phyloP scores from a whole-genome alignment of 352 stramenopile genomes.

The Thalassiosira mediterranea region DNA sequence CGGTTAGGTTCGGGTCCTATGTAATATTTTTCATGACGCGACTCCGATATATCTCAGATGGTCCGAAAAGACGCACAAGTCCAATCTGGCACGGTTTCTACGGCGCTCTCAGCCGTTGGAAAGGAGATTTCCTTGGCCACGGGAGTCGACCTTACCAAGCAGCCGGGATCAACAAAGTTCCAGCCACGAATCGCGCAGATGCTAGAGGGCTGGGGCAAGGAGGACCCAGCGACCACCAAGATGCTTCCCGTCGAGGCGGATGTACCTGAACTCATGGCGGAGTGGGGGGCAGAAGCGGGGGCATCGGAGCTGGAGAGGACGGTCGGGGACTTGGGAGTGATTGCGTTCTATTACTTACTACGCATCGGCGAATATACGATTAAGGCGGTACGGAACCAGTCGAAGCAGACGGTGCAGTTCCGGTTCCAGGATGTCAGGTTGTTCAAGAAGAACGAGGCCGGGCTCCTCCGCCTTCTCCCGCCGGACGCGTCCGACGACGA shows the following conservation, averaged over 20 bases:
- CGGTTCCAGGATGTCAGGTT: slow-evolving; percentile 18
- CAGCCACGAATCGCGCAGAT: not conserved
- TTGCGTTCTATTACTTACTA: slow-evolving; percentile 46
- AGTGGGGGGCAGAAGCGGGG: not conserved
- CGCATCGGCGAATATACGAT: too few species aligned
- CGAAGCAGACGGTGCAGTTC: slow-evolving; percentile 20
- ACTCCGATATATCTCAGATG: too few species aligned
- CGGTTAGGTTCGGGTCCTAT: too few species aligned
- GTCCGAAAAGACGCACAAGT: too few species aligned
- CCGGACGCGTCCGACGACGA: not conserved
- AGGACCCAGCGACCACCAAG: slow-evolving; percentile 12
- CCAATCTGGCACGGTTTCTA: not conserved
- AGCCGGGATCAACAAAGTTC: not conserved
- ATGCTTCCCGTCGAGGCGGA: slow-evolving; percentile 19
- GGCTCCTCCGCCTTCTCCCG: too few species aligned
- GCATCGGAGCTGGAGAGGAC: not conserved
- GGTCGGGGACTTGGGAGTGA: slow-evolving; percentile 15
- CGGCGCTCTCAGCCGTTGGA: slow-evolving; percentile 22
- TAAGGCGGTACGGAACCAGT: slow-evolving; percentile 28
- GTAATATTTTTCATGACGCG: too few species aligned
- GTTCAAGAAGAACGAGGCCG: too few species aligned
- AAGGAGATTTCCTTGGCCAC: not conserved
- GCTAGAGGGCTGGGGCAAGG: slow-evolving; percentile 23
- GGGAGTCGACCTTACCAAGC: slow-evolving; percentile 4
- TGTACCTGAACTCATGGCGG: slow-evolving; percentile 8